Evolutionary conservation across 495 filamentous ascomycete species (phyloP).

Genomic region (Chaetomium fimeti): DNA sequence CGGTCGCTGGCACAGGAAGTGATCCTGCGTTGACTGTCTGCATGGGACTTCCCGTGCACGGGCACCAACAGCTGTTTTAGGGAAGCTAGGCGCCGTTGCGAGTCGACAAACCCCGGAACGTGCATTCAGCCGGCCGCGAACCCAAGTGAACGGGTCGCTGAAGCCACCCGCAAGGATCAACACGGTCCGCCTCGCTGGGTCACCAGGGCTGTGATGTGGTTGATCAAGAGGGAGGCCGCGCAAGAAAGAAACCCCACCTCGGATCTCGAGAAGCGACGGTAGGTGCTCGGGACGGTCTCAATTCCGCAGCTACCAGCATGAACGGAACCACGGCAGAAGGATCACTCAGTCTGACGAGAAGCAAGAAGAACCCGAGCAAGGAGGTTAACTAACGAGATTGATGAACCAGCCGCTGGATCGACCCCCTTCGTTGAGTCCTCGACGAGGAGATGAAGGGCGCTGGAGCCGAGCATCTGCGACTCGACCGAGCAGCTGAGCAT

Average conservation of each 20-base stretch:
- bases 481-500: not conserved
- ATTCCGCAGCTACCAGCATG: too few relatives aligned
- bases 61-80: constrained; percentile 21
- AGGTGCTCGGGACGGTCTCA: too few relatives aligned
- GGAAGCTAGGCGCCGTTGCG: constrained; percentile 33
- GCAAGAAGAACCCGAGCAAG: not conserved
- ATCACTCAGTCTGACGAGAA: too few relatives aligned
- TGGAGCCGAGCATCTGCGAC: not conserved
- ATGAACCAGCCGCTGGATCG: not conserved
- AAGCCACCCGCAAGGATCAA: constrained; percentile 41
- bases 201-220: constrained; percentile 12
- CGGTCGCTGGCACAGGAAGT: not conserved
- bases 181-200: constrained; percentile 34
- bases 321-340: too few relatives aligned
- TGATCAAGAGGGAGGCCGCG: not conserved
- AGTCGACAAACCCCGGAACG: constrained; percentile 26
- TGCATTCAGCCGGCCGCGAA: constrained; percentile 38
- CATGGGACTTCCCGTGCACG: constrained; percentile 17
- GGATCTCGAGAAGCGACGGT: constrained; percentile 8
- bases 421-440: not conserved
- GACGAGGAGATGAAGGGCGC: not conserved
- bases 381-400: not conserved
- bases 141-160: constrained; percentile 37
- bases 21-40: not conserved
- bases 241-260: constrained; percentile 3